Conservation (phyloP, 2,329 filamentous ascomycete species). For the Pestalotiopsis sp. region DNA sequence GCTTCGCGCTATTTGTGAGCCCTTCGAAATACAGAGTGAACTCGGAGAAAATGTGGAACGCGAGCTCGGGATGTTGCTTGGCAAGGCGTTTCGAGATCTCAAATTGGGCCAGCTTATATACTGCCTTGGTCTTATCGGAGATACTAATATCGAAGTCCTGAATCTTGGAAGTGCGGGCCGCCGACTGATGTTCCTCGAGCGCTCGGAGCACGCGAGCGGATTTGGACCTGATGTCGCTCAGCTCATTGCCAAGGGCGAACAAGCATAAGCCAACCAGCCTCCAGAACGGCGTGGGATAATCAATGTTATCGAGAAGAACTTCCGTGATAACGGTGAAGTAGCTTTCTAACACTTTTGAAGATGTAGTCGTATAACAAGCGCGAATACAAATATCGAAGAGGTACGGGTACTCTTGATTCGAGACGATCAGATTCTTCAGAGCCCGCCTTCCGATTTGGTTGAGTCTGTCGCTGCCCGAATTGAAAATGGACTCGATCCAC, state of each 20-base stretch:
- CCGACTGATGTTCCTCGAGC: slow-evolving; percentile 80
- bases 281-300: slow-evolving; percentile 87
- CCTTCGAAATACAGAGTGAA: slow-evolving; percentile 94
- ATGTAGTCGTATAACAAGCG: slow-evolving; percentile 83
- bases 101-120: slow-evolving; percentile 97
- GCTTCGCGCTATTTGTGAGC: slow-evolving; percentile 78
- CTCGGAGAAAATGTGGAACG: slow-evolving; percentile 94
- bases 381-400: slow-evolving; percentile 88
- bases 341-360: slow-evolving; percentile 83
- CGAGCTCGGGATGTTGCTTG: slow-evolving; percentile 84
- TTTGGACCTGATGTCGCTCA: slow-evolving; percentile 85
- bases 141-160: slow-evolving; percentile 99
- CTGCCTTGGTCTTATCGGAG: slow-evolving; percentile 95
- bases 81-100: slow-evolving; percentile 91
- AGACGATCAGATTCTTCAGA: slow-evolving; percentile 83
- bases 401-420: slow-evolving; percentile 86
- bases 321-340: slow-evolving; percentile 93
- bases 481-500: slow-evolving; percentile 96
- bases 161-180: slow-evolving; percentile 76
- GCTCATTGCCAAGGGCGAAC: slow-evolving; percentile 90
- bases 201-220: slow-evolving; percentile 80
- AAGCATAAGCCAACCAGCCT: slow-evolving; percentile 85
- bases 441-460: slow-evolving; percentile 88
- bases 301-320: slow-evolving; percentile 80
- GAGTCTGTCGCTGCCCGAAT: slow-evolving; percentile 86